phyloP scores from a whole-genome alignment of 495 filamentous ascomycete genomes.

The Podospora bellae-mahoneyi region DNA sequence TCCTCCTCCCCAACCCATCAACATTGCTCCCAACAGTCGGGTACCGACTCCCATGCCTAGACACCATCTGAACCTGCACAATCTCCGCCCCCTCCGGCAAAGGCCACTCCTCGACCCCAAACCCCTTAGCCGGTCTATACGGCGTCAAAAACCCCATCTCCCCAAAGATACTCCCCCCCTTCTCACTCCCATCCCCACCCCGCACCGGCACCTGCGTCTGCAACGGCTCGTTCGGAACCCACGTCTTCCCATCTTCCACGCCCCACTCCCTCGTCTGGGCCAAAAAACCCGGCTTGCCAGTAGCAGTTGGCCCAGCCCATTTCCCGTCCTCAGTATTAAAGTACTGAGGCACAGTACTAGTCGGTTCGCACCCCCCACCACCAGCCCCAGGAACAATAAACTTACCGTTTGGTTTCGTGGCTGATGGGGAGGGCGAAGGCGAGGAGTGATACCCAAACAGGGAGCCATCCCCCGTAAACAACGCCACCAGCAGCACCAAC shows the following conservation, averaged over 20 bases:
- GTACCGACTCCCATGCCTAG: conserved; percentile 75
- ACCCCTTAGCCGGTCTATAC: conserved; percentile 46
- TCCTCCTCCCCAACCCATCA: conserved; percentile 54
- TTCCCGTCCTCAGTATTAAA: conserved; percentile 51
- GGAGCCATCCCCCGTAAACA: neutral
- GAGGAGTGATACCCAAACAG: neutral
- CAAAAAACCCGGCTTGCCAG: conserved; percentile 53
- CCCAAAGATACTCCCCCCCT: conserved; percentile 54
- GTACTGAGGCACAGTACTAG: conserved; percentile 46
- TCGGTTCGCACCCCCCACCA: neutral
- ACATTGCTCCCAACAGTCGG: conserved; percentile 61
- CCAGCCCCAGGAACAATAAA: neutral
- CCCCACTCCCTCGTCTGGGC: conserved; percentile 56
- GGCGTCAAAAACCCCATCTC: conserved; percentile 49
- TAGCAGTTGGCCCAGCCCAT: conserved; percentile 54
- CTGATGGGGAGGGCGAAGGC: neutral
- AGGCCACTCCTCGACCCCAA: conserved; percentile 56
- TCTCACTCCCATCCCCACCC: conserved; percentile 33
- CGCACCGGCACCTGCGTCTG: conserved; percentile 55
- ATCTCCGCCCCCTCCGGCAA: conserved; percentile 55
- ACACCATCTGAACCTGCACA: conserved; percentile 62
- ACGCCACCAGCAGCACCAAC: neutral
- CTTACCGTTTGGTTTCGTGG: neutral
- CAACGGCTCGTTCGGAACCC: conserved; percentile 54
- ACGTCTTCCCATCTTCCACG: conserved; percentile 25